A percentile compares a stretch with the other conserved stretches of the same genome.
Conservation (phyloP, 495 filamentous ascomycete species). For the Oidiodendron maius region DNA sequence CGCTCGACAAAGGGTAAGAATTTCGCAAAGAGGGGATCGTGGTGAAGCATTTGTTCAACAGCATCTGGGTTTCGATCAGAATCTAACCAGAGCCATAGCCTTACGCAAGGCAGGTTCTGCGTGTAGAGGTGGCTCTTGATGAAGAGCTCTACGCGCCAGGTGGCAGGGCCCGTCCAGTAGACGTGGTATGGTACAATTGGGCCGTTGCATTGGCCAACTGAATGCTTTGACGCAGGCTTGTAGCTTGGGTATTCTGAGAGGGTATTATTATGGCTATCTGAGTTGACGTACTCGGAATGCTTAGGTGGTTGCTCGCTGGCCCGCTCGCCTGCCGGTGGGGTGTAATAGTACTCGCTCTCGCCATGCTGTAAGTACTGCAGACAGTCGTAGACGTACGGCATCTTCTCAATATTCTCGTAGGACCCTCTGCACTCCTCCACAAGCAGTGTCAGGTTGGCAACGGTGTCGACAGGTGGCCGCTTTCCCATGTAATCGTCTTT, state of each 20-base stretch:
- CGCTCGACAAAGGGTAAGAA: constrained; percentile 48
- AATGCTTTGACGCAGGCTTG: constrained; percentile 25
- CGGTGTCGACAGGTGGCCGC: constrained; percentile 42
- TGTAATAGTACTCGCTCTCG: constrained; percentile 40
- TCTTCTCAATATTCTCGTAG: constrained; percentile 41
- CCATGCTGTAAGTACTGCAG: constrained; percentile 38
- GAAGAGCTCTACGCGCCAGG: constrained; percentile 52
- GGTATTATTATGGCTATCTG: constrained; percentile 33
- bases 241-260: constrained; percentile 27
- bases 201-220: constrained; percentile 41
- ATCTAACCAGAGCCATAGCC: constrained; percentile 50
- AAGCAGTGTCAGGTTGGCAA: constrained; percentile 42
- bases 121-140: constrained; percentile 53
- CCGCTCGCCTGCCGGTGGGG: constrained; percentile 30
- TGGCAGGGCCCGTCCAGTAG: constrained; percentile 53
- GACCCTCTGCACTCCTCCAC: constrained; percentile 46
- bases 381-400: constrained; percentile 49
- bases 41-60: constrained; percentile 38
- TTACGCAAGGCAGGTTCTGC: constrained; percentile 47
- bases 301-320: constrained; percentile 36
- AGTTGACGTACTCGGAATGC: constrained; percentile 33
- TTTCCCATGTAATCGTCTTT: constrained; percentile 45
- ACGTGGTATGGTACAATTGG: constrained; percentile 51
- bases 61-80: constrained; percentile 41
- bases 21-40: constrained; percentile 42